Evolutionary conservation across 148 eudicot genomes (phyloP), one percentile per base, ranked within the genome.

Genomic region (Amaranthus palmeri): DNA sequence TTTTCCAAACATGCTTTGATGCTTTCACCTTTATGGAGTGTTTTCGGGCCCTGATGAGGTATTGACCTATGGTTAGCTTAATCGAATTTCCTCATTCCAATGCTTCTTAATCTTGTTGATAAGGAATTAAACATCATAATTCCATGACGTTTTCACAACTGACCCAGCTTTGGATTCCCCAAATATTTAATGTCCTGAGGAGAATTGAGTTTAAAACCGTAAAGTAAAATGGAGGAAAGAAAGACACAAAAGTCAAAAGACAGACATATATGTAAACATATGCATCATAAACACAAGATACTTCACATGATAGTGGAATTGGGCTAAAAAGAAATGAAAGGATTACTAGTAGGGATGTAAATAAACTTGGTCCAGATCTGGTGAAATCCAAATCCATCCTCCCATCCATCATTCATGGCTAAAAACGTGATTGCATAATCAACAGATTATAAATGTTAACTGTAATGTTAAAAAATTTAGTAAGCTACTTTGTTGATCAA

Each of bases 131-230:
- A 36, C n/a, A 5, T 67, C 66, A 60, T 56, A 65, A 52, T 79
- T 78, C 76, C 81, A 75, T 18, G 85, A 60, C 79, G 86, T 83
- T 80, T 84, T 85, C 55, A 67, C 72, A 42, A 72, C 59, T 50
- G 44, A 48, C 55, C 68, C 80, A 72, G 78, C 4, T 54, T 68
- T 41, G 64, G 55, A 64, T 69, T 82, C 71, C 68, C n/a, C 77
- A 3, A 77, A 65, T 36, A 78, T 48, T 72, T 77, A 69, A 72
- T 36, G 76, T 74, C 81, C 92, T 88, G 85, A 13, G 18, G 67
- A 13, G 12, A 61, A 67, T 9, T 4, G 3, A 8, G 36, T 15
- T 49, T 14, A 8, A 45, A 65, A 18, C 36, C n/a, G n/a, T n/a
- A n/a, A 25, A 25, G 36, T 25, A 25, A 18, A 8, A 48, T 3